These are phyloP conservation scores for Trametes punicea DNA, from an alignment of 768 basidiomycete species.

Conservation along the genomic window DNA sequence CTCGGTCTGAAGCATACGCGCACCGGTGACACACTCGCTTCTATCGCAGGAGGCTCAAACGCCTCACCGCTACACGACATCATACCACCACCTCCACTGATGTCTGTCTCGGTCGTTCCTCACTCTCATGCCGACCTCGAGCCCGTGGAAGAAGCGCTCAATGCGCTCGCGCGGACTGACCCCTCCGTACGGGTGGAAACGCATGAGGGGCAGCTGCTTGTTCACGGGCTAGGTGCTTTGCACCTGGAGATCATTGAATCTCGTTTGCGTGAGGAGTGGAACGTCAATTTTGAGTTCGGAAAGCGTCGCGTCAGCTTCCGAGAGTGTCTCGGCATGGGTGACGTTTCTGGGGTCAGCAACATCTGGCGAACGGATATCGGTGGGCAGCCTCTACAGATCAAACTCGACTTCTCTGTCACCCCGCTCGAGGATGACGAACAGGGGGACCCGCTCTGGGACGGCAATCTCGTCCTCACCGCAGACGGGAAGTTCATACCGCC, in stretches of 20 bases:
- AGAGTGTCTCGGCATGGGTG: conserved; percentile 45
- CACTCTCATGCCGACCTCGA: conserved; percentile 75
- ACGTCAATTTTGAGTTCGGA: conserved; percentile 73
- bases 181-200: conserved; percentile 81
- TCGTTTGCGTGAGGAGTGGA: conserved; percentile 79
- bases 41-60: conserved; percentile 36
- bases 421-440: conserved; percentile 51
- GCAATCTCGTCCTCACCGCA: conserved; percentile 64
- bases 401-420: conserved; percentile 53
- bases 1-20: conserved; percentile 80
- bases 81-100: conserved; percentile 75
- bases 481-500: conserved; percentile 51
- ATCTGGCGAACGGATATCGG: conserved; percentile 62
- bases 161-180: conserved; percentile 75
- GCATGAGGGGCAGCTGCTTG: conserved; percentile 79
- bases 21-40: conserved; percentile 82
- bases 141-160: conserved; percentile 73
- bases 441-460: conserved; percentile 72
- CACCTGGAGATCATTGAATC: conserved; percentile 88
- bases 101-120: conserved; percentile 80
- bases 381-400: conserved; percentile 51
- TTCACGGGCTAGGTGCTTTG: conserved; percentile 81
- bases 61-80: conserved; percentile 57
- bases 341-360: conserved; percentile 33
- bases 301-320: conserved; percentile 77